Conservation (phyloP, 2,329 filamentous ascomycete species). For the Grosmannia clavigera region DNA sequence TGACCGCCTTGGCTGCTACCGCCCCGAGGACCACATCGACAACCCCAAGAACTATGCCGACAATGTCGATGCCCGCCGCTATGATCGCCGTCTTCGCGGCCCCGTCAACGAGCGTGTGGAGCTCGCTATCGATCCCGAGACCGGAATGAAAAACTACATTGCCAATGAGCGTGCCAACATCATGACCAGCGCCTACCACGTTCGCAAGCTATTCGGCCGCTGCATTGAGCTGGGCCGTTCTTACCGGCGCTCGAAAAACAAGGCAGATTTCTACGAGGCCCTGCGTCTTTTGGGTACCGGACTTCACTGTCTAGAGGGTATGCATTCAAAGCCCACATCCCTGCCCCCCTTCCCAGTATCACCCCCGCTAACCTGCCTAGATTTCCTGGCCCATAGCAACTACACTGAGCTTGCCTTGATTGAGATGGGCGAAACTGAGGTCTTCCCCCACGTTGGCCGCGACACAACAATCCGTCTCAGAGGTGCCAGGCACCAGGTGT, state of each 20-base stretch:
- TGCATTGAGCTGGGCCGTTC: slow-evolving; percentile 71
- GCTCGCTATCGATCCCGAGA: slow-evolving; percentile 62
- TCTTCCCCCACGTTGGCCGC: slow-evolving; percentile 81
- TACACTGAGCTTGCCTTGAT: slow-evolving; percentile 81
- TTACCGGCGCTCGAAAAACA: slow-evolving; percentile 53
- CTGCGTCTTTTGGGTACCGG: slow-evolving; percentile 78
- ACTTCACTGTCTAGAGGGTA: slow-evolving; percentile 74
- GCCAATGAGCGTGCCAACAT: slow-evolving; percentile 69
- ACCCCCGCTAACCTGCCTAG: slow-evolving; percentile 24
- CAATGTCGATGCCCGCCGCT: slow-evolving; percentile 72
- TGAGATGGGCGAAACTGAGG: slow-evolving; percentile 65
- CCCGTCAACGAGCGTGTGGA: slow-evolving; percentile 70
- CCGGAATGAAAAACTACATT: slow-evolving; percentile 88
- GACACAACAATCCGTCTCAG: slow-evolving; percentile 57
- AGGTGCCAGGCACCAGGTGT: slow-evolving; percentile 55
- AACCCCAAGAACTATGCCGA: slow-evolving; percentile 75
- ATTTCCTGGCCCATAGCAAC: slow-evolving; percentile 89
- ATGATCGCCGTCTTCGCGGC: slow-evolving; percentile 68
- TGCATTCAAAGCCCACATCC: neutral
- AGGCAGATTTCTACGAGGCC: slow-evolving; percentile 76
- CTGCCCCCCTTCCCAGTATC: neutral
- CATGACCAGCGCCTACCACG: slow-evolving; percentile 68
- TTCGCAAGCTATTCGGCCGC: slow-evolving; percentile 58
- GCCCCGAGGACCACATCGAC: slow-evolving; percentile 75
- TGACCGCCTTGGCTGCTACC: slow-evolving; percentile 68